Percentiles rank a stretch among this genome's conserved stretches.
Conservation (phyloP, 2,329 filamentous ascomycete genomes). For the Alternaria panax region DNA sequence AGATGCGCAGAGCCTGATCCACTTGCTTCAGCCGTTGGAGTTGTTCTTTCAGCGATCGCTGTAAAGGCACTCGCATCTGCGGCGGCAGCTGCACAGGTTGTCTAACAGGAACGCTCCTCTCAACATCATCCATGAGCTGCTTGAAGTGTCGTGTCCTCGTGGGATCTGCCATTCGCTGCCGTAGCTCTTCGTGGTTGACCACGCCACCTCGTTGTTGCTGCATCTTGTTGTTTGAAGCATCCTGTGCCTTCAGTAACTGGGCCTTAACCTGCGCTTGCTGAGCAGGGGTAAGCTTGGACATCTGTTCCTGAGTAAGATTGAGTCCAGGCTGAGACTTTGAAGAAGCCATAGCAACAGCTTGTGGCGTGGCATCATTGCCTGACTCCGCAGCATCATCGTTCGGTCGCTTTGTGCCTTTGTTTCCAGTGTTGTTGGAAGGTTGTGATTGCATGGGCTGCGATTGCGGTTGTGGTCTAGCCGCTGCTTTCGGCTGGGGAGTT, state of each 20-base stretch:
- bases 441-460: slow-evolving; percentile 30
- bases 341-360: slow-evolving; percentile 47
- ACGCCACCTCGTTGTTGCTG: slow-evolving; percentile 34
- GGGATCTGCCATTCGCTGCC: slow-evolving; percentile 37
- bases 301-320: slow-evolving; percentile 44
- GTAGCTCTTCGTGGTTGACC: slow-evolving; percentile 34
- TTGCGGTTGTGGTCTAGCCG: slow-evolving; percentile 27
- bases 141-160: slow-evolving; percentile 37
- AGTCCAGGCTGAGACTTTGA: slow-evolving; percentile 42
- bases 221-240: slow-evolving; percentile 41
- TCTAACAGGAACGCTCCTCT: slow-evolving; percentile 32
- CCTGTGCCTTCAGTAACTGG: slow-evolving; percentile 46
- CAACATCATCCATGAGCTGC: slow-evolving; percentile 39
- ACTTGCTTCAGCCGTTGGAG: slow-evolving; percentile 37
- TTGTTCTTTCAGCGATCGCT: slow-evolving; percentile 38
- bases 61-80: slow-evolving; percentile 34
- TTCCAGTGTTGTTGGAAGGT: slow-evolving; percentile 25
- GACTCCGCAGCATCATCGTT: slow-evolving; percentile 54
- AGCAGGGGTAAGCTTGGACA: slow-evolving; percentile 42
- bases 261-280: slow-evolving; percentile 44
- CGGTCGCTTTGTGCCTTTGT: slow-evolving; percentile 47
- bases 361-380: slow-evolving; percentile 42
- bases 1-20: slow-evolving; percentile 42
- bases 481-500: slow-evolving; percentile 33
- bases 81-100: slow-evolving; percentile 32